phyloP scores from a whole-genome alignment of 306 rosid species.

The Ormosia semicastrata region DNA sequence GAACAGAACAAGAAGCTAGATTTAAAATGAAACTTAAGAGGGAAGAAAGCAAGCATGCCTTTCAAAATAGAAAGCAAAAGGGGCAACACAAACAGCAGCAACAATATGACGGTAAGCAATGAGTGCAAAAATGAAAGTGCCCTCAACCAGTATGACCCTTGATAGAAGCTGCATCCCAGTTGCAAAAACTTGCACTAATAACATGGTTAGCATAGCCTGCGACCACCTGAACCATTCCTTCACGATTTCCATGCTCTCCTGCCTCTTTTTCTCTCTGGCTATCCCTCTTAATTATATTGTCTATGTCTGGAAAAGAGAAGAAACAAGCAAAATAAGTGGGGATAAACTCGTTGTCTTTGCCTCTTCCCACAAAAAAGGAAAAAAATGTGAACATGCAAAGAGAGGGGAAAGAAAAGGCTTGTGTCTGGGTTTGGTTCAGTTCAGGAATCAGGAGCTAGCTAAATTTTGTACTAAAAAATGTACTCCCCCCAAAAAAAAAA shows the following conservation, averaged over 20 bases:
- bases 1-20: neutral
- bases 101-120: conserved; percentile 56
- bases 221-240: conserved; percentile 40
- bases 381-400: neutral
- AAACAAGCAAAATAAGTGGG: neutral
- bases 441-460: too few relatives aligned
- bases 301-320: neutral
- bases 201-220: conserved; percentile 38
- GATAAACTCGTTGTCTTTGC: neutral
- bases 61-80: conserved; percentile 57
- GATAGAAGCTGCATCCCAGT: conserved; percentile 51
- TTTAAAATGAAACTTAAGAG: neutral
- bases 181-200: conserved; percentile 43
- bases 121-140: conserved; percentile 58
- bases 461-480: too few relatives aligned
- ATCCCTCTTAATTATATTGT: neutral
- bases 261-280: neutral
- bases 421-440: too few relatives aligned
- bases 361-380: neutral
- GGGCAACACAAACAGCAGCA: conserved; percentile 57
- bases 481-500: too few relatives aligned
- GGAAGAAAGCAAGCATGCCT: conserved; percentile 22
- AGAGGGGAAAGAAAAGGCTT: neutral
- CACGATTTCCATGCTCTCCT: neutral
- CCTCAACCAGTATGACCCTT: conserved; percentile 31